Evolutionary conservation across 2,329 filamentous ascomycete genomes (phyloP).

Genomic region (Stagonosporopsis cucurbitacearum): DNA sequence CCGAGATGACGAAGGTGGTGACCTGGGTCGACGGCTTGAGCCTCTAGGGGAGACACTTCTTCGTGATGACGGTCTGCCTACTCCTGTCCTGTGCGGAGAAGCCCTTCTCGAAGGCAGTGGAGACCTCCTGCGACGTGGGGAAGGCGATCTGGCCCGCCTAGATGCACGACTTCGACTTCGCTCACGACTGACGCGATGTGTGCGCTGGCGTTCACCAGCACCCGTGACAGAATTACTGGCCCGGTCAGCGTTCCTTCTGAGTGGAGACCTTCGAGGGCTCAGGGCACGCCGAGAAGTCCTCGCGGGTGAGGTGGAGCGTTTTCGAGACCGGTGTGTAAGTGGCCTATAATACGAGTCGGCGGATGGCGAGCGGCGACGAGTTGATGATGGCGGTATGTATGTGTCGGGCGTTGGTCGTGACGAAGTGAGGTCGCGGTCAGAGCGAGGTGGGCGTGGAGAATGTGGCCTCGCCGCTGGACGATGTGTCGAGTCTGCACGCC

Average conservation of each 20-base stretch:
- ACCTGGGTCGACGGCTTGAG: slow-evolving; percentile 39
- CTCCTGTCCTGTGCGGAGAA: slow-evolving; percentile 32
- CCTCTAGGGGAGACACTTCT: slow-evolving; percentile 36
- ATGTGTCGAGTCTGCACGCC: slow-evolving; percentile 40
- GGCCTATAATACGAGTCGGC: slow-evolving; percentile 48
- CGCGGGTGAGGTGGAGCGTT: slow-evolving; percentile 42
- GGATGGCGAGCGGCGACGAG: slow-evolving; percentile 52
- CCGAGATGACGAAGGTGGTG: slow-evolving; percentile 28
- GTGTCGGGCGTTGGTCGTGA: slow-evolving; percentile 47
- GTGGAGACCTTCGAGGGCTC: slow-evolving; percentile 39
- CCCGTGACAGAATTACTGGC: slow-evolving; percentile 33
- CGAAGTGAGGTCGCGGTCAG: slow-evolving; percentile 42
- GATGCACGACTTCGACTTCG: slow-evolving; percentile 37
- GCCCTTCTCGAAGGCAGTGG: slow-evolving; percentile 31
- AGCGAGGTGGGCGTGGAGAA: slow-evolving; percentile 41
- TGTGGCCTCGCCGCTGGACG: slow-evolving; percentile 37
- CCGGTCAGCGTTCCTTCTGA: slow-evolving; percentile 36
- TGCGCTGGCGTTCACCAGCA: slow-evolving; percentile 29
- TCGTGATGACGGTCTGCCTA: slow-evolving; percentile 26
- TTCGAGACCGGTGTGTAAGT: slow-evolving; percentile 38
- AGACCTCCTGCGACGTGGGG: slow-evolving; percentile 40
- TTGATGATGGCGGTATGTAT: slow-evolving; percentile 40
- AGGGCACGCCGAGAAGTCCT: slow-evolving; percentile 39
- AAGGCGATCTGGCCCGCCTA: slow-evolving; percentile 40
- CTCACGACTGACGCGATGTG: slow-evolving; percentile 23